These are phyloP conservation scores for Halophytophthora batemanensis DNA, from an alignment of 352 stramenopile species.

Conservation along the genomic window DNA sequence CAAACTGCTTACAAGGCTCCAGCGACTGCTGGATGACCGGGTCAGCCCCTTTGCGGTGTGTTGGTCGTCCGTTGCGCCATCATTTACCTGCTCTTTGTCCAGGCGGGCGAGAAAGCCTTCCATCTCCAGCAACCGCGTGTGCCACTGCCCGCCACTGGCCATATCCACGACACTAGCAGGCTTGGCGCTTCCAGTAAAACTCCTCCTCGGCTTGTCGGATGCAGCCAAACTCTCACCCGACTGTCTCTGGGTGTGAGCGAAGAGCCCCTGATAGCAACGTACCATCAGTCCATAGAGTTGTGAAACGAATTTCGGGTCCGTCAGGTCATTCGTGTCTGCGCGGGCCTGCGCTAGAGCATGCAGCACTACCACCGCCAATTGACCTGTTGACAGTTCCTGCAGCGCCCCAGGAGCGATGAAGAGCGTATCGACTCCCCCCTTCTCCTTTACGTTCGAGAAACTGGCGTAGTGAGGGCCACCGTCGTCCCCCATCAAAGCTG, in stretches of 20 bases:
- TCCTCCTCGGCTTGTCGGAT: slow-evolving; percentile 3
- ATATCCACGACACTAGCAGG: background rate
- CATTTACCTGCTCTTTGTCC: slow-evolving; percentile 2
- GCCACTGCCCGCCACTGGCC: slow-evolving; percentile 24
- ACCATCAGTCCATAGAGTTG: slow-evolving; percentile 49
- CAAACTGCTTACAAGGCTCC: slow-evolving; percentile 19
- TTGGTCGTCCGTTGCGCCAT: background rate
- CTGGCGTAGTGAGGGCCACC: slow-evolving; percentile 11
- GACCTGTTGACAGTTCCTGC: slow-evolving; percentile 37
- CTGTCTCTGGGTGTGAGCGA: slow-evolving; percentile 20
- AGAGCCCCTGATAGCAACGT: slow-evolving; percentile 63
- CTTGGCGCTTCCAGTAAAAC: slow-evolving; percentile 2
- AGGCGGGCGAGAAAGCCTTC: slow-evolving; percentile 50
- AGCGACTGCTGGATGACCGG: slow-evolving; percentile 16
- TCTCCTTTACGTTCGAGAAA: slow-evolving; percentile 3
- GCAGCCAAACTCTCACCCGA: background rate
- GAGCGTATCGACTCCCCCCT: slow-evolving; percentile 16
- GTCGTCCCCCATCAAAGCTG: slow-evolving; percentile 11
- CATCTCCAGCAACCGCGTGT: slow-evolving; percentile 41
- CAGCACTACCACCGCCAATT: slow-evolving; percentile 52
- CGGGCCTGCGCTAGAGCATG: slow-evolving; percentile 42
- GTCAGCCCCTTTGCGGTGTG: background rate
- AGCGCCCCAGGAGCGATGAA: slow-evolving; percentile 32
- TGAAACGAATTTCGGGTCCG: slow-evolving; percentile 45
- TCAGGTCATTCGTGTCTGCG: slow-evolving; percentile 34